phyloP scores from a whole-genome alignment of 2,329 filamentous ascomycete species.

The Neonectria faginata region DNA sequence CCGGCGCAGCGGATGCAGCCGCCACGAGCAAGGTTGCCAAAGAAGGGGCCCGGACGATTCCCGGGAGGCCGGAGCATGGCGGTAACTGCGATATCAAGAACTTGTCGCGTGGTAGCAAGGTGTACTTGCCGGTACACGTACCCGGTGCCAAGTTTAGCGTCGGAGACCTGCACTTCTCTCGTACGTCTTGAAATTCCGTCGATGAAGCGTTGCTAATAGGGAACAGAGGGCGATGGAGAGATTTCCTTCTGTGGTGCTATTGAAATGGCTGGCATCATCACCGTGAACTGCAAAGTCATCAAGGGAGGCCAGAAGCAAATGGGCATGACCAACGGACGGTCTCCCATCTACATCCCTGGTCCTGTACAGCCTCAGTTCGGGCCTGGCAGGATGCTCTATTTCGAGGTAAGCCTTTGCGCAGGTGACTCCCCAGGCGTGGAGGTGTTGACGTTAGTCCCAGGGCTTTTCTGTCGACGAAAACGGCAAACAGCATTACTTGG shows the following conservation, averaged over 20 bases:
- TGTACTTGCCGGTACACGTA: conserved; percentile 90
- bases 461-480: conserved; percentile 88
- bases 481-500: conserved; percentile 90
- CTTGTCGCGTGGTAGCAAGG: conserved; percentile 80
- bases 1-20: conserved; percentile 70
- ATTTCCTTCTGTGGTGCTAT: conserved; percentile 92
- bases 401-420: conserved; percentile 58
- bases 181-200: conserved; percentile 37
- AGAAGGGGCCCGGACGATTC: conserved; percentile 88
- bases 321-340: conserved; percentile 72
- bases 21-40: conserved; percentile 75
- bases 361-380: conserved; percentile 91
- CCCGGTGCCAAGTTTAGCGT: conserved; percentile 89
- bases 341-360: conserved; percentile 84
- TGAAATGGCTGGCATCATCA: conserved; percentile 93
- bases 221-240: conserved; percentile 84
- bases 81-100: conserved; percentile 96
- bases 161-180: conserved; percentile 87
- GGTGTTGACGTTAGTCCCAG: background rate
- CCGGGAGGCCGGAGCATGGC: conserved; percentile 85
- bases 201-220: background rate
- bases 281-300: conserved; percentile 89
- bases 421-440: too few species aligned
- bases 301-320: conserved; percentile 81
- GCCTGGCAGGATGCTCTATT: conserved; percentile 68